Percentiles rank a stretch among this genome's conserved stretches.
Conservation (phyloP, 495 filamentous ascomycete genomes). For the Xylaria cubensis region DNA sequence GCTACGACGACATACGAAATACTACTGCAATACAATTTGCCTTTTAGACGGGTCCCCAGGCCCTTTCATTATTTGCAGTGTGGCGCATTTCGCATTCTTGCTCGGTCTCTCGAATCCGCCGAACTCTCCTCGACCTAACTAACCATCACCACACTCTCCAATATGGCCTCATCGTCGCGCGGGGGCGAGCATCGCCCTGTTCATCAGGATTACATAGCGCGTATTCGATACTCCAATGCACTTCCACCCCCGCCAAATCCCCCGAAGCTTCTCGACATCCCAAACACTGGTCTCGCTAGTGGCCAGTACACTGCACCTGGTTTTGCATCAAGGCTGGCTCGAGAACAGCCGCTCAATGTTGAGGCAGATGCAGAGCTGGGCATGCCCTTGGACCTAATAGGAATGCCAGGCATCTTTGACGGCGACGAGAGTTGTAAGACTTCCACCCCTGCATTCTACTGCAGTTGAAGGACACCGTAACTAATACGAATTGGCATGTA, state of each 20-base stretch:
- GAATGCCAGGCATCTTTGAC: slow-evolving; percentile 91
- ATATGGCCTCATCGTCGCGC: slow-evolving; percentile 53
- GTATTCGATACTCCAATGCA: slow-evolving; percentile 92
- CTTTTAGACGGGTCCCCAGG: not conserved
- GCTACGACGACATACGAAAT: not conserved
- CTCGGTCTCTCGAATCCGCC: not conserved
- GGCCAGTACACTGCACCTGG: slow-evolving; percentile 84
- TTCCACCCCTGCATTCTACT: not conserved
- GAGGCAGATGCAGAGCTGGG: slow-evolving; percentile 97
- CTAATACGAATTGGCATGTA: slow-evolving; percentile 45
- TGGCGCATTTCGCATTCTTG: slow-evolving; percentile 12
- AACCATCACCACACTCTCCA: slow-evolving; percentile 30
- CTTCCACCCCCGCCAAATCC: slow-evolving; percentile 91
- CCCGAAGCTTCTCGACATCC: slow-evolving; percentile 95
- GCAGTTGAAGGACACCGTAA: slow-evolving; percentile 5
- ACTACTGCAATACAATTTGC: not conserved
- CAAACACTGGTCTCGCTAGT: slow-evolving; percentile 82
- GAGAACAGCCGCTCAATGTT: slow-evolving; percentile 92
- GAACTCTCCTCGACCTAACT: no score
- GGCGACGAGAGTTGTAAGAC: slow-evolving; percentile 91
- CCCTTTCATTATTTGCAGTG: not conserved
- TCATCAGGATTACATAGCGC: slow-evolving; percentile 95
- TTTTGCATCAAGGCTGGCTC: slow-evolving; percentile 84
- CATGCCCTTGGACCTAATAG: slow-evolving; percentile 94
- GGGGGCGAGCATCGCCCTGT: slow-evolving; percentile 66